Evolutionary conservation across 352 stramenopile species (phyloP), one percentile per base, ranked within the genome.

Genomic region (Pythium apleroticum): DNA sequence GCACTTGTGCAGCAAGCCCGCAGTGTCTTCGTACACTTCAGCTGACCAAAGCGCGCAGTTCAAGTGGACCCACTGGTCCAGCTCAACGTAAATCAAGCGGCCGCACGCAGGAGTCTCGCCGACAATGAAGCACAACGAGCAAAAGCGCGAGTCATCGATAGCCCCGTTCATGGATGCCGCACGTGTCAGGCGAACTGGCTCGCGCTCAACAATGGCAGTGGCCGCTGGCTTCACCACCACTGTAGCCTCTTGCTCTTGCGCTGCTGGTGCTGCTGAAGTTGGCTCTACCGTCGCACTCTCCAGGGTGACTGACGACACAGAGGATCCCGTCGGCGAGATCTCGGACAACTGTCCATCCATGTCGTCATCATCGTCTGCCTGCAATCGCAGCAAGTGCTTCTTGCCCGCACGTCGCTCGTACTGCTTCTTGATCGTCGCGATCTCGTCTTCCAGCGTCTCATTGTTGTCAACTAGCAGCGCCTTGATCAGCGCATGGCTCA

Each of bases 41-140:
- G 90, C 91, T 8, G 89, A 98, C 92, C 92, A 98, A 17, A 97
- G 57, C 2, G 88, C 91, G 74, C 95, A 98, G 62, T 96, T 97
- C 8, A 93, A 71, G 71, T 98, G 95, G 6, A 97, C 84, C 89
- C 90, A 98, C 27, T 89, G 76, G 43, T 96, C 86, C 22, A 81
- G 66, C 20, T 95, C 84, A 0, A 86, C 81, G 66, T 92, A 93
- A 7, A 97, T 57, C 25, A 97, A 73, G 2, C 90, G 80, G 11
- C 90, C 90, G 45, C 84, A 92, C 12, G 77, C 62, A 30, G 75
- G 65, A 46, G 84, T 76, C 50, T 97, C 90, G 8, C 89, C 90
- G 46, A 90, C 77, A 58, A 90, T 84, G 25, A 90, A 93, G 64
- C 90, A 97, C 50, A 97, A 63, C 14, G 71, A 71, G 35, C 90